Evolutionary conservation across 495 filamentous ascomycete genomes (phyloP).

Genomic region (Trichoderma asperelloides): DNA sequence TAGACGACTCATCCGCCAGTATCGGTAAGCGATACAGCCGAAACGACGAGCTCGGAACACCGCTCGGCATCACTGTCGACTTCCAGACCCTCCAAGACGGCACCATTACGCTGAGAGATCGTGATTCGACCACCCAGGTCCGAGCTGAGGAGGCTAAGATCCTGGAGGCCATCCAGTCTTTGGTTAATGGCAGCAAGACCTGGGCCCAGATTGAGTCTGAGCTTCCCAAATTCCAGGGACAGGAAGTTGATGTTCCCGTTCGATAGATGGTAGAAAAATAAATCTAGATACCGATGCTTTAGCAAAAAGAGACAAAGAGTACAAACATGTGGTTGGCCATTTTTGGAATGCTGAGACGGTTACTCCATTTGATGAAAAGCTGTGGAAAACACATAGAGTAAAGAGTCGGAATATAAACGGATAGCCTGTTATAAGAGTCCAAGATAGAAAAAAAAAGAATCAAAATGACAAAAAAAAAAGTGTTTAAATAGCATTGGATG

Average conservation of each 20-base stretch:
- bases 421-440: too few species aligned
- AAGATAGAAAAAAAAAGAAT: too few species aligned
- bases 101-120: slow-evolving; percentile 62
- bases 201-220: slow-evolving; percentile 53
- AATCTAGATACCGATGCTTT: neutral
- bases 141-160: slow-evolving; percentile 55
- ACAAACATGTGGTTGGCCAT: neutral
- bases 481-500: too few species aligned
- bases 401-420: too few species aligned
- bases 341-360: too few species aligned
- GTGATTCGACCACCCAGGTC: slow-evolving; percentile 65
- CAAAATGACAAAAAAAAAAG: too few species aligned
- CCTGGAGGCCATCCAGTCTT: slow-evolving; percentile 49
- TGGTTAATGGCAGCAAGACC: slow-evolving; percentile 48
- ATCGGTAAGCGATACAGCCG: slow-evolving; percentile 69
- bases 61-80: slow-evolving; percentile 62
- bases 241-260: slow-evolving; percentile 35
- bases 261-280: slow-evolving; percentile 11
- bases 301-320: neutral
- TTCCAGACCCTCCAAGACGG: slow-evolving; percentile 68
- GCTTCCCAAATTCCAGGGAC: slow-evolving; percentile 51
- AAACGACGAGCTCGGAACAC: slow-evolving; percentile 67
- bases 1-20: slow-evolving; percentile 58
- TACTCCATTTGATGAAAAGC: too few species aligned
- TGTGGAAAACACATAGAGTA: too few species aligned